Base-by-base conservation (phyloP, 163 green algal genomes). In the Scenedesmus sp. region DNA sequence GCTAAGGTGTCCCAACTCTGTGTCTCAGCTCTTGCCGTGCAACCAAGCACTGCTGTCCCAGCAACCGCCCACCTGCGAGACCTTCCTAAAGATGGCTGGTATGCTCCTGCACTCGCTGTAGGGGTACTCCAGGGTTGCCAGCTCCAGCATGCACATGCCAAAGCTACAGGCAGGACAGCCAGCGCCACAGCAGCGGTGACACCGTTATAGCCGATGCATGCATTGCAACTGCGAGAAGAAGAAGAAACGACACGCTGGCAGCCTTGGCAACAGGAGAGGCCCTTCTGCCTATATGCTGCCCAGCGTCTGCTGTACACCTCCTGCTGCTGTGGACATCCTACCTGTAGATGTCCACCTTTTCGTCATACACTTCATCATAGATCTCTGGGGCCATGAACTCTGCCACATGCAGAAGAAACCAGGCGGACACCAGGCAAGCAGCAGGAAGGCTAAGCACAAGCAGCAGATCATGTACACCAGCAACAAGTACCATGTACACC, bases 381-480 rank as follows among this genome's bases (percentile, higher is more conserved):
- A 99, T 96, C 95, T 99, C 97, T 9, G 97, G 97, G 6, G 97
- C 97, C 97, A 99, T 99, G 94, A 99, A 99, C 93, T 99, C 97
- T 53, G 81, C 5, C 96, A 96, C 22, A 96, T 98, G 83, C 97
- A 30, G 81, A 96, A 98, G 84, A 96, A 46, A 72, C 20, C 43
- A 83, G 97, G 97, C 15, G 96, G 99, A 81, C 97, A 96, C 43
- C 46, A 86, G 97, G 16, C 97, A 98, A 82, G 97, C 96, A 95
- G 91, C 46, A 90, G 20, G 30, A 22, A 79, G 5, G 30, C 5
- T 24, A 43, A 30, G 1, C 70, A 80, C 72, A 81, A 13, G 26
- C 18, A 46, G 33, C 37, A n/a, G n/a, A n/a, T n/a, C n/a, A n/a
- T n/a, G n/a, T n/a, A n/a, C n/a, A n/a, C n/a, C n/a, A n/a, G n/a